Evolutionary conservation across 2,329 filamentous ascomycete species (phyloP).

Genomic region (Ophiostoma angusticollis): DNA sequence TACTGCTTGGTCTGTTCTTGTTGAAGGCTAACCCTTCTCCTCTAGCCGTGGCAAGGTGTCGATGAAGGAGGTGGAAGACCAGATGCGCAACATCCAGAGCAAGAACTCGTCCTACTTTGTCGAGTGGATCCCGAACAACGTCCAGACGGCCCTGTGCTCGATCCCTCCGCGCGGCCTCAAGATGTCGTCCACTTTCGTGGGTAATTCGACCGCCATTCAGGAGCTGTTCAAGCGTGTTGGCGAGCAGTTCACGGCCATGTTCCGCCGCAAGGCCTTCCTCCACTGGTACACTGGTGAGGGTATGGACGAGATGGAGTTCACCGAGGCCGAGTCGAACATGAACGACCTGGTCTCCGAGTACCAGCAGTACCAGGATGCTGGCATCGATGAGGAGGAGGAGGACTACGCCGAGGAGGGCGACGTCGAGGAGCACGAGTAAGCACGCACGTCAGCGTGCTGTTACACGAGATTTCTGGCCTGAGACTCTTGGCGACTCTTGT

Average conservation of each 20-base stretch:
- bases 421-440: slow-evolving; percentile 44
- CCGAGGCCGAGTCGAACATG: slow-evolving; percentile 99
- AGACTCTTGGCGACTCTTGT: background rate
- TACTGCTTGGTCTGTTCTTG: too few relatives aligned
- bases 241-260: slow-evolving; percentile 99
- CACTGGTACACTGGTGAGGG: slow-evolving; percentile 99
- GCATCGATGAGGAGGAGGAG: slow-evolving; percentile 93
- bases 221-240: slow-evolving; percentile 99
- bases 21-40: too few relatives aligned
- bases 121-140: slow-evolving; percentile 99
- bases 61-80: slow-evolving; percentile 99
- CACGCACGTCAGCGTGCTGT: background rate
- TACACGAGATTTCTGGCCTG: background rate
- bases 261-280: slow-evolving; percentile 99
- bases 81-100: slow-evolving; percentile 99
- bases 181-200: slow-evolving; percentile 98
- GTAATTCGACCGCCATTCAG: slow-evolving; percentile 99
- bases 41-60: slow-evolving; percentile 89
- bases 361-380: slow-evolving; percentile 99
- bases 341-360: slow-evolving; percentile 99
- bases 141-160: slow-evolving; percentile 97
- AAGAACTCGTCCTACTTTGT: slow-evolving; percentile 99
- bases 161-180: slow-evolving; percentile 95
- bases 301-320: slow-evolving; percentile 99
- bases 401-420: slow-evolving; percentile 79